Evolutionary conservation across 2,329 filamentous ascomycete species (phyloP).

Genomic region (Aureobasidium sp.): DNA sequence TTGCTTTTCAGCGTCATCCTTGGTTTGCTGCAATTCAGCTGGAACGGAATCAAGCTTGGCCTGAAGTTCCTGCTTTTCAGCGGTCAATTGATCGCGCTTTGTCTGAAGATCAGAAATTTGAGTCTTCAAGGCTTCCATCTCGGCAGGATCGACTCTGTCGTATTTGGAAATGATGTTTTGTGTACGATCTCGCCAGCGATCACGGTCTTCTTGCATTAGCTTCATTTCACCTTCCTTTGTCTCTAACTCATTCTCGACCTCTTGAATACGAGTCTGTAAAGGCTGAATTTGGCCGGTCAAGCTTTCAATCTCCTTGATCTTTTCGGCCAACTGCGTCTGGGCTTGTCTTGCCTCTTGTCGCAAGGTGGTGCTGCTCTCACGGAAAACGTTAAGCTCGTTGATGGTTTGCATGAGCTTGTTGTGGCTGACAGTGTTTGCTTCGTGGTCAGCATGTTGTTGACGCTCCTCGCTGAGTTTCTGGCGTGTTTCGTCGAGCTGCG

Average conservation of each 20-base stretch:
- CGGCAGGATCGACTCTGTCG: slow-evolving; percentile 86
- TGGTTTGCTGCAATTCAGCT: slow-evolving; percentile 37
- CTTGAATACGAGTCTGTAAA: slow-evolving; percentile 69
- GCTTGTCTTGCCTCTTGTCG: slow-evolving; percentile 78
- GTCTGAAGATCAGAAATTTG: slow-evolving; percentile 52
- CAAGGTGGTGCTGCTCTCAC: slow-evolving; percentile 87
- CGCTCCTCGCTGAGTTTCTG: slow-evolving; percentile 89
- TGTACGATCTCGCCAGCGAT: slow-evolving; percentile 91
- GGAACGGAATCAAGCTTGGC: slow-evolving; percentile 43
- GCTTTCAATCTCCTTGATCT: slow-evolving; percentile 66
- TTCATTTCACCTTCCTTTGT: slow-evolving; percentile 83
- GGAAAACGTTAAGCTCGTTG: slow-evolving; percentile 90
- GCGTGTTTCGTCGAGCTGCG: slow-evolving; percentile 80
- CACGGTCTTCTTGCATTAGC: slow-evolving; percentile 81
- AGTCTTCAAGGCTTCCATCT: slow-evolving; percentile 82
- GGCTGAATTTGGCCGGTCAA: slow-evolving; percentile 72
- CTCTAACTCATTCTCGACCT: slow-evolving; percentile 73
- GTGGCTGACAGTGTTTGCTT: slow-evolving; percentile 68
- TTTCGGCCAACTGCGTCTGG: slow-evolving; percentile 68
- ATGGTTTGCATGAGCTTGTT: slow-evolving; percentile 90
- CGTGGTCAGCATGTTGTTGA: slow-evolving; percentile 64
- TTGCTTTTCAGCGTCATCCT: slow-evolving; percentile 38
- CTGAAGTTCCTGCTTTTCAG: slow-evolving; percentile 45
- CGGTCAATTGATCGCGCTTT: slow-evolving; percentile 49
- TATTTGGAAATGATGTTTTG: slow-evolving; percentile 96